phyloP scores from a whole-genome alignment of 2,329 filamentous ascomycete species.

The Fusarium avenaceum region DNA sequence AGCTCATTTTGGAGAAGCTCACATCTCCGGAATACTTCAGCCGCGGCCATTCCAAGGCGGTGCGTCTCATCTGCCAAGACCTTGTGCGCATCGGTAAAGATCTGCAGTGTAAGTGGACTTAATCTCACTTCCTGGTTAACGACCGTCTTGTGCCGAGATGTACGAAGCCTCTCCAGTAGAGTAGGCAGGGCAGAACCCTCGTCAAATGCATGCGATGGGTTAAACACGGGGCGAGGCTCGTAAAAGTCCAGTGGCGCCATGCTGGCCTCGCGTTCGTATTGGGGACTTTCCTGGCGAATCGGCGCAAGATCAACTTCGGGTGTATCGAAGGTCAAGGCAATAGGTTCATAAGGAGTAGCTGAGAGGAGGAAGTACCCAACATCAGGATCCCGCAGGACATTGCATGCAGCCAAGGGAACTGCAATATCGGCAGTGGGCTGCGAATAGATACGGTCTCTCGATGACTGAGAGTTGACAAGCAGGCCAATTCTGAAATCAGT shows the following conservation, averaged over 20 bases:
- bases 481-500: constrained; percentile 73
- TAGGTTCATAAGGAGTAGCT: constrained; percentile 68
- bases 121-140: constrained; percentile 77
- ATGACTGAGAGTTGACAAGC: constrained; percentile 69
- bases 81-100: constrained; percentile 80
- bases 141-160: constrained; percentile 70
- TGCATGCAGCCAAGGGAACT: constrained; percentile 66
- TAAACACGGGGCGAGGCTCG: constrained; percentile 76
- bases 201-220: constrained; percentile 72
- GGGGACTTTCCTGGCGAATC: constrained; percentile 59
- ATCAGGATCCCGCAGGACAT: constrained; percentile 70
- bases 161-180: constrained; percentile 69
- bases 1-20: constrained; percentile 77
- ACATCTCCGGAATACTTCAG: constrained; percentile 80
- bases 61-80: constrained; percentile 78
- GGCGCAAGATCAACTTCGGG: constrained; percentile 66
- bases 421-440: constrained; percentile 62
- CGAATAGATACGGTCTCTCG: constrained; percentile 70
- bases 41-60: constrained; percentile 75
- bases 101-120: constrained; percentile 76
- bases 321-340: constrained; percentile 71
- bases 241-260: constrained; percentile 65
- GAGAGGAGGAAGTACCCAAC: constrained; percentile 74
- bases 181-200: constrained; percentile 67
- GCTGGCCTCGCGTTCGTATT: constrained; percentile 58